A percentile compares a stretch with the other conserved stretches of the same genome.
phyloP scores from a whole-genome alignment of 495 filamentous ascomycete genomes.

The Aspergillus funiculosus region DNA sequence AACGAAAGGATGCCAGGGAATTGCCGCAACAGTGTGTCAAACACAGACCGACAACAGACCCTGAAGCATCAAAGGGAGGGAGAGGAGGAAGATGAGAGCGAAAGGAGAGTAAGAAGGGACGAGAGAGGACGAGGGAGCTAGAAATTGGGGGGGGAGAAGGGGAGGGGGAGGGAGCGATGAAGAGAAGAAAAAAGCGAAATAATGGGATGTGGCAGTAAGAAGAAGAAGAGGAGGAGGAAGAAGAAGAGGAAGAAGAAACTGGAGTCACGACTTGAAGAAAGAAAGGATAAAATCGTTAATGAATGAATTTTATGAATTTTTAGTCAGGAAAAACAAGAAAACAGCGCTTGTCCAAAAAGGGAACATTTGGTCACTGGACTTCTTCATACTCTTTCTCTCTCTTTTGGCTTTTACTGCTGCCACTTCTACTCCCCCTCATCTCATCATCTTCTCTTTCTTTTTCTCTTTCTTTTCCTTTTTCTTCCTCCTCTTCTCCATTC shows the following conservation, averaged over 20 bases:
- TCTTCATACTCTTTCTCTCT: background rate
- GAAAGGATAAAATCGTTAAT: background rate
- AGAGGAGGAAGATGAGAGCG: conserved; percentile 24
- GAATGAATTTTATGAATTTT: background rate
- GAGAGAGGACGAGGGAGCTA: conserved; percentile 8
- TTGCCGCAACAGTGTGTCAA: conserved; percentile 46
- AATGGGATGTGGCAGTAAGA: conserved; percentile 21
- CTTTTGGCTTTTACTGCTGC: background rate
- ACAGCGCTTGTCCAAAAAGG: conserved; percentile 3
- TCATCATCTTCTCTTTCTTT: conserved; percentile 3
- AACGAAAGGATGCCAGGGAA: conserved; percentile 41
- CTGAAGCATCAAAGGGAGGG: conserved; percentile 27
- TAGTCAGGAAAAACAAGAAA: background rate
- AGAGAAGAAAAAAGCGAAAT: conserved; percentile 16
- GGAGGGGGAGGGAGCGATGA: conserved; percentile 7
- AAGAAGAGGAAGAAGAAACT: conserved; percentile 16
- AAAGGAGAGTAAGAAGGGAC: conserved; percentile 11
- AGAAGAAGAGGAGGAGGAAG: conserved; percentile 23
- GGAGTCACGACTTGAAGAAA: conserved; percentile 2
- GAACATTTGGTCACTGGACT: conserved; percentile 12
- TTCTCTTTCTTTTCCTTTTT: background rate
- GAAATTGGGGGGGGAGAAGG: background rate
- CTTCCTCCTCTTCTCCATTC: too few species aligned
- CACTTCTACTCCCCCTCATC: background rate
- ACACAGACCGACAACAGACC: conserved; percentile 38